Base-by-base conservation (phyloP, 805 yeast genomes). In the Yamadazyma scolyti region DNA sequence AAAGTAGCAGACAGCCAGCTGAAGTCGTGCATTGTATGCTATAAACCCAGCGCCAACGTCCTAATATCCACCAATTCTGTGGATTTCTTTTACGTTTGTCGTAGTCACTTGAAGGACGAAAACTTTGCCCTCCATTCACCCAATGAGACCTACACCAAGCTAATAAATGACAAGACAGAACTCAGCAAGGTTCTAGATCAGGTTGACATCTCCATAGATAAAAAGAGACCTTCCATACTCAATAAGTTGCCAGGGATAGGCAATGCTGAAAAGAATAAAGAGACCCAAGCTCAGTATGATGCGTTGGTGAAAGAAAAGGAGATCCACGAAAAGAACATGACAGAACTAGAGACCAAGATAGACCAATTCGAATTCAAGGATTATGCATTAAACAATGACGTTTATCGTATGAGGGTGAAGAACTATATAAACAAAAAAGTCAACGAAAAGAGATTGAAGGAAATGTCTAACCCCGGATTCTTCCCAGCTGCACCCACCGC, bases 31-130 rank as follows among this genome's bases (percentile, higher is more conserved):
- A 40, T 37, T 13, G 49, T 75, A 9, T 76, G 82, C 54, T 74
- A 55, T 50, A 73, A 72, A 40, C 68, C 76, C 1, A 52, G 76
- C 0, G 28, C 52, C 5, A 44, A 65, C 0, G 81, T 75, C 9
- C 46, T 76, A 19, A 50, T 76, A 6, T 54, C 75, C 2, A 58
- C 60, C 16, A 67, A 62, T 34, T 68, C 67, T 25, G 55, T 48
- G 3, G 82, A 75, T 46, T 75, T 73, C 58, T 71, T 76, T 45
- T 75, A 73, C 43, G 54, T 68, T 3, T 76, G 82, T 47, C 53
- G 54, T 5, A 31, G 54, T 4, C 82, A 76, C 49, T 48, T 75
- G 27, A 46, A 46, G 16, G 81, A 76, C 45, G 52, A 46, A 9
- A 54, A 60, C 10, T 77, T 75, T 46, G 77, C 77, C 10, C 46